phyloP scores from a whole-genome alignment of 768 basidiomycete genomes.

The Boletus rubroflammeus region DNA sequence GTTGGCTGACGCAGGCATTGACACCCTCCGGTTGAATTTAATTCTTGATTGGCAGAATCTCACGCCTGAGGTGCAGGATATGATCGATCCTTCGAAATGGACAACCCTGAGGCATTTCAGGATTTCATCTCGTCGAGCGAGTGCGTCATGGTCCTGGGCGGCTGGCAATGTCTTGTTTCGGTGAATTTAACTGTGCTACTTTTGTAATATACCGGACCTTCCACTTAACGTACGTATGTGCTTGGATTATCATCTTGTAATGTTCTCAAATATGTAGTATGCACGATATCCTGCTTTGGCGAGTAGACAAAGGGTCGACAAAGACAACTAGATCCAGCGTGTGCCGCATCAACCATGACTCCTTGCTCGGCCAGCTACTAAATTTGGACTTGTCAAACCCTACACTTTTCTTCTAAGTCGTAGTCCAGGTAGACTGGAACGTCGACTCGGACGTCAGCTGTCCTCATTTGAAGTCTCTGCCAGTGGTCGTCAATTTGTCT shows the following conservation, averaged over 20 bases:
- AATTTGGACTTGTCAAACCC: too few species aligned
- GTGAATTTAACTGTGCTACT: not conserved
- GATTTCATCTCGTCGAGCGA: constrained; percentile 9
- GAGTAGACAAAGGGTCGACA: too few species aligned
- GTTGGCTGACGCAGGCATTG: constrained; percentile 12
- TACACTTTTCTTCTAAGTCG: not conserved
- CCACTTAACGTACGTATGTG: not conserved
- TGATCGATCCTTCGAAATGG: constrained; percentile 23
- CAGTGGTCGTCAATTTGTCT: not conserved
- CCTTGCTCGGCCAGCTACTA: too few species aligned
- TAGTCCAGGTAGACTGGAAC: not conserved
- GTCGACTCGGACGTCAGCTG: not conserved
- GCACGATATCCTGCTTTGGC: not conserved
- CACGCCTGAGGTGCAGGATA: constrained; percentile 17
- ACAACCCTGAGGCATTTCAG: constrained; percentile 9
- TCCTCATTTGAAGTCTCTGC: not conserved
- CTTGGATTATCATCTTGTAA: not conserved
- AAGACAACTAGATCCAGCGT: too few species aligned
- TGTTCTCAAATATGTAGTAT: not conserved
- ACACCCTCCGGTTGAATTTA: constrained; percentile 13
- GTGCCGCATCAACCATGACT: too few species aligned
- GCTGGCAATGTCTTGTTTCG: constrained; percentile 2
- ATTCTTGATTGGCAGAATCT: constrained; percentile 17
- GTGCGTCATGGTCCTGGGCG: constrained; percentile 15
- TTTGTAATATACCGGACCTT: not conserved